Evolutionary conservation across 2,329 filamentous ascomycete genomes (phyloP), one percentile per base, ranked within the genome.

Genomic region (Pestalotiopsis sp.): DNA sequence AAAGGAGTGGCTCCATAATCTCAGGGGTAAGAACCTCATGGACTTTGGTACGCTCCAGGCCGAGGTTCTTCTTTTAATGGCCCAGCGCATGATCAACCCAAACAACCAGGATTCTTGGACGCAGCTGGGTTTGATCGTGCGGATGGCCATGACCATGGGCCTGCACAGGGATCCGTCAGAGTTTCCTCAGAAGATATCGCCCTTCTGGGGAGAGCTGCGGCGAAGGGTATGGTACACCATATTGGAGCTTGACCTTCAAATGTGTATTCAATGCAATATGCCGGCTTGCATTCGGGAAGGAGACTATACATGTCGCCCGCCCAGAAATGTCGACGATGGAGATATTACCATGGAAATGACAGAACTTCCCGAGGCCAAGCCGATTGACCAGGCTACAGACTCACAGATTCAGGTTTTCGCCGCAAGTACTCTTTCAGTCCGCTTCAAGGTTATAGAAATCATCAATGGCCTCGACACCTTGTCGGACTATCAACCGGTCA

Each of bases 61-160:
- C 2, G 84, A 88, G 72, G 75, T 88, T 12, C 78, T 88, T n/a
- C 80, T 87, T 4, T 75, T 89, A 39, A 85, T 87, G 70, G 85
- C 86, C 2, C 82, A 84, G 71, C 79, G 85, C 67, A 84, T 87
- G 81, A 85, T 86, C 4, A 81, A 81, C 25, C 78, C 81, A 9
- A 82, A 83, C 7, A 81, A 84, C 41, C 84, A 87, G 66, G 84
- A 86, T 65, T 80, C 84, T 0, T 89, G 87, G 87, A 82, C 83
- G 14, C 84, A 87, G 67, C 77, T 89, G n/a, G 87, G 87, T 4
- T 82, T 83, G 66, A 83, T 89, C 57, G 82, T 88, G 4, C 84
- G 87, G 17, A 85, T 87, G 80, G 87, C 86, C 38, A 89, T 89
- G 86, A 85, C 84, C 2, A 88, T 89, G 86, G 87, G 86, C 3